These are phyloP conservation scores for Acorus calamus DNA, from an alignment of 106 monocot genomes.

Conservation along the genomic window DNA sequence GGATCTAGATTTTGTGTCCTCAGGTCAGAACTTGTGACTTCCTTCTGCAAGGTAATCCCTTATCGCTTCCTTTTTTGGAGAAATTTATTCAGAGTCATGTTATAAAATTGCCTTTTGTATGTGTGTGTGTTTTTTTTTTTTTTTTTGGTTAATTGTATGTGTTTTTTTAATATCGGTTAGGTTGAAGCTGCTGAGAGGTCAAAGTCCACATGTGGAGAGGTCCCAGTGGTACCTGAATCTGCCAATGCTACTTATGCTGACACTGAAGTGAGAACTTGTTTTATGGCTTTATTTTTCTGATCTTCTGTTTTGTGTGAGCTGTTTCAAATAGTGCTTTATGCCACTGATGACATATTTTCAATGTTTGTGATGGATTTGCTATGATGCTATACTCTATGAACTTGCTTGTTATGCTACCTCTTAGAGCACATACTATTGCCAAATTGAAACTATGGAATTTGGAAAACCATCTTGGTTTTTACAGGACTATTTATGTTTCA, in stretches of 20 bases:
- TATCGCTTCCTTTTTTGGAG: too few relatives aligned
- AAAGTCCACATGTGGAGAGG: slow-evolving; percentile 7
- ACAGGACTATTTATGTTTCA: too few relatives aligned
- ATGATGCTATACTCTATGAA: too few relatives aligned
- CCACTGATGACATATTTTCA: too few relatives aligned
- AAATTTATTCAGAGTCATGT: too few relatives aligned
- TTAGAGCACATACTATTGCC: too few relatives aligned
- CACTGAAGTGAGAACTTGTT: slow-evolving; percentile 16
- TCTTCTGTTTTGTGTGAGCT: slow-evolving; percentile 15
- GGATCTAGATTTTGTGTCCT: slow-evolving; percentile 76
- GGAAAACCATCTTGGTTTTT: too few relatives aligned
- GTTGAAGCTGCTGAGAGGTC: slow-evolving; percentile 37
- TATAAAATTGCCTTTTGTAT: too few relatives aligned
- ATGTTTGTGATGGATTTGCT: too few relatives aligned
- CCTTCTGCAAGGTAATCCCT: slow-evolving; percentile 60
- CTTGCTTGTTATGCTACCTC: too few relatives aligned
- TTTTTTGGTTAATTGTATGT: slow-evolving; percentile 4
- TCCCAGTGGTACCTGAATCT: slow-evolving; percentile 11
- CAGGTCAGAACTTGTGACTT: slow-evolving; percentile 80
- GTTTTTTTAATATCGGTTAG: slow-evolving; percentile 13
- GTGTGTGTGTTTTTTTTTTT: slow-evolving; percentile 2
- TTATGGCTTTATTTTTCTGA: not conserved
- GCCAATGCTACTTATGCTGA: slow-evolving; percentile 9
- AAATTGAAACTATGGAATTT: too few relatives aligned
- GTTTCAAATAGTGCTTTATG: too few relatives aligned